Evolutionary conservation across 352 stramenopile species (phyloP).

Genomic region (Labyrinthula sp.): DNA sequence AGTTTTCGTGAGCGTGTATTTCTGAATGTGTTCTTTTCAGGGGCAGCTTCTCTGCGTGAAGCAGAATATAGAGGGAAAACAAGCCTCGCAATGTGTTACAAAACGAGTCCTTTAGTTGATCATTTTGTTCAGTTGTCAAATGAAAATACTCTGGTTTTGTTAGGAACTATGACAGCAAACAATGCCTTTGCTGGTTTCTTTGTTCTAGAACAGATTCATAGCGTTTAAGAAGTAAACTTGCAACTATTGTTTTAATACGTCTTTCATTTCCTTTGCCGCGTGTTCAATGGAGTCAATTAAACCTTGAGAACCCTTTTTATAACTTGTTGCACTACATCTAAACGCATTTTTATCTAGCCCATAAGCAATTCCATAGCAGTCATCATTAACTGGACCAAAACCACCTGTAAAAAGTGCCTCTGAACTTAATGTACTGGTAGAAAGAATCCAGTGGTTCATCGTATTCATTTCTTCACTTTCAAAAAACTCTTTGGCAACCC

Average conservation of each 20-base stretch:
- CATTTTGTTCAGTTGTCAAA: no score
- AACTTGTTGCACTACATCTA: constrained; percentile 23
- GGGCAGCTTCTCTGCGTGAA: no score
- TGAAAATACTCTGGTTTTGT: no score
- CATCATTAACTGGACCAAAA: constrained; percentile 60
- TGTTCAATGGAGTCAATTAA: constrained; percentile 17
- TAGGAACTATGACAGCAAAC: no score
- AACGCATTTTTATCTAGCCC: constrained; percentile 22
- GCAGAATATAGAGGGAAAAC: no score
- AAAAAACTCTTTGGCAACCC: constrained; percentile 49
- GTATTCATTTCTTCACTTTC: constrained; percentile 39
- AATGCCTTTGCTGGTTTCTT: no score
- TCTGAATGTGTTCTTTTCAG: no score
- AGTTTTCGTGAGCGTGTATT: no score
- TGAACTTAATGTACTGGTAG: constrained; percentile 60
- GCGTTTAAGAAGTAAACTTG: no score
- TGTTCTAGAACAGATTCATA: no score
- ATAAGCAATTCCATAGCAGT: constrained; percentile 67
- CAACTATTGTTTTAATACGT: constrained; percentile 15
- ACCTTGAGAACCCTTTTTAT: constrained; percentile 25
- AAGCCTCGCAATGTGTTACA: no score
- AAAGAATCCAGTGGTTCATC: constrained; percentile 57
- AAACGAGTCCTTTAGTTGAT: no score
- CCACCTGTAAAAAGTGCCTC: constrained; percentile 55
- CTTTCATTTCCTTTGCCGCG: constrained; percentile 17